Evolutionary conservation across 768 basidiomycete species (phyloP).

Genomic region (Amanita pallidorosea): DNA sequence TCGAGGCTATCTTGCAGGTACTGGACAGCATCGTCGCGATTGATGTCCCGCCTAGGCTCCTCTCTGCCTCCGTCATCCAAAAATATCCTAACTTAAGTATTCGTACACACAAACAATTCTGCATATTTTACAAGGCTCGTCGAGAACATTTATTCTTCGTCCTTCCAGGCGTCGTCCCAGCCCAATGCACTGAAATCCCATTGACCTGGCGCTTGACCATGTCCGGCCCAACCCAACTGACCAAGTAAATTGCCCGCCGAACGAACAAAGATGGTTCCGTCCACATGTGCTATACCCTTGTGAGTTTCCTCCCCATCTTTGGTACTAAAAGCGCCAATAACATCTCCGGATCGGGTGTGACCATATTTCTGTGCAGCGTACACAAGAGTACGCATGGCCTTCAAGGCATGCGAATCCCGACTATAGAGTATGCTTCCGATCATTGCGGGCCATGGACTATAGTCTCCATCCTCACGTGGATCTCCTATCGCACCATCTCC

Average conservation of each 20-base stretch:
- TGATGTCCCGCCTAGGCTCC: no score
- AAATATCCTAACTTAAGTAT: no score
- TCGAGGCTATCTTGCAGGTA: no score
- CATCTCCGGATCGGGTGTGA: slow-evolving; percentile 23
- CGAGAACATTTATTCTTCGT: slow-evolving; percentile 13
- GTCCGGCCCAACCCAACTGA: slow-evolving; percentile 41
- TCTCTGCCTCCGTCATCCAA: no score
- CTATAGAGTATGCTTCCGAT: slow-evolving; percentile 34
- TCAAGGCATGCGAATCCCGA: slow-evolving; percentile 41
- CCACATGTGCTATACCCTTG: slow-evolving; percentile 28
- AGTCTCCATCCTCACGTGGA: slow-evolving; percentile 21
- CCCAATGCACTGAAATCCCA: slow-evolving; percentile 53
- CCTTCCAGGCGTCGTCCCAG: slow-evolving; percentile 50
- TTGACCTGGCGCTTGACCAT: slow-evolving; percentile 30
- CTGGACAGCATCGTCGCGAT: no score
- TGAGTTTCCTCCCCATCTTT: slow-evolving; percentile 33
- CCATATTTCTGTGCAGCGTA: slow-evolving; percentile 40
- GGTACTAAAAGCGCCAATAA: slow-evolving; percentile 29
- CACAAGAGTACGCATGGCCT: slow-evolving; percentile 36
- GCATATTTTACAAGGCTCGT: not conserved
- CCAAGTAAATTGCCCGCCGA: slow-evolving; percentile 48
- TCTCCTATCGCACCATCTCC: slow-evolving; percentile 21
- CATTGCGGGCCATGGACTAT: slow-evolving; percentile 44
- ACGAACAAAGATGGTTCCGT: slow-evolving; percentile 48
- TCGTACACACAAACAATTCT: no score